phyloP scores from a whole-genome alignment of 306 rosid species.

The Fagus crenata region DNA sequence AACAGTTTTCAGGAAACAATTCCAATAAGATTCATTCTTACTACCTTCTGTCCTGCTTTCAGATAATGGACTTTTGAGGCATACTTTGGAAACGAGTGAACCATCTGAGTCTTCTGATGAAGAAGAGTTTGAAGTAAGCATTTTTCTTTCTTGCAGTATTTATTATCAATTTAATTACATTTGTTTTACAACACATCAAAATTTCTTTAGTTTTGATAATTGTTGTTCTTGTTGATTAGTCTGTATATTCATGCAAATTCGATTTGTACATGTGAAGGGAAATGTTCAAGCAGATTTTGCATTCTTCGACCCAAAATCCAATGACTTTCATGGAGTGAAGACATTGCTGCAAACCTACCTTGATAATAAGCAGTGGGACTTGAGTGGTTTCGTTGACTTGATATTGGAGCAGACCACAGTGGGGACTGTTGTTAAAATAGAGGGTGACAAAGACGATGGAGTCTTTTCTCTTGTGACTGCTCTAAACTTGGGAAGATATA shows the following conservation, averaged over 20 bases:
- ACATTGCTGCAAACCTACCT: conserved; percentile 73
- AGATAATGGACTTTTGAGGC: conserved; percentile 41
- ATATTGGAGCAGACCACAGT: conserved; percentile 69
- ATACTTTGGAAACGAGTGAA: conserved; percentile 31
- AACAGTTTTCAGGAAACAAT: too few relatives aligned
- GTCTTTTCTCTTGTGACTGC: conserved; percentile 64
- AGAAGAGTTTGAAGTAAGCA: conserved; percentile 62
- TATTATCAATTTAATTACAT: neutral
- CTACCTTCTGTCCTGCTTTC: conserved; percentile 8
- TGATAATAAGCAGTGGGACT: conserved; percentile 69
- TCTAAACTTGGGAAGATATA: conserved; percentile 68
- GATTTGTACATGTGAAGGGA: conserved; percentile 46
- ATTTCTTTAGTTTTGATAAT: neutral
- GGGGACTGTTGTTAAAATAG: conserved; percentile 73
- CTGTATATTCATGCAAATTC: conserved; percentile 14
- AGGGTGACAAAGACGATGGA: conserved; percentile 82
- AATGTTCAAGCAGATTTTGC: conserved; percentile 77
- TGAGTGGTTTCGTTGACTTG: conserved; percentile 71
- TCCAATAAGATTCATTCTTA: neutral
- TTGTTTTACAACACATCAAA: neutral
- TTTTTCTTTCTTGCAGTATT: neutral
- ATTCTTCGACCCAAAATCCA: conserved; percentile 80
- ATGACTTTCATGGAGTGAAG: conserved; percentile 85
- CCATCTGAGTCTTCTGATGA: conserved; percentile 53
- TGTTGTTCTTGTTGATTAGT: neutral